Percentiles rank a stretch among this genome's conserved stretches.
These are phyloP conservation scores for Dendrobium nobile DNA, from an alignment of 106 monocot species.

Conservation along the genomic window DNA sequence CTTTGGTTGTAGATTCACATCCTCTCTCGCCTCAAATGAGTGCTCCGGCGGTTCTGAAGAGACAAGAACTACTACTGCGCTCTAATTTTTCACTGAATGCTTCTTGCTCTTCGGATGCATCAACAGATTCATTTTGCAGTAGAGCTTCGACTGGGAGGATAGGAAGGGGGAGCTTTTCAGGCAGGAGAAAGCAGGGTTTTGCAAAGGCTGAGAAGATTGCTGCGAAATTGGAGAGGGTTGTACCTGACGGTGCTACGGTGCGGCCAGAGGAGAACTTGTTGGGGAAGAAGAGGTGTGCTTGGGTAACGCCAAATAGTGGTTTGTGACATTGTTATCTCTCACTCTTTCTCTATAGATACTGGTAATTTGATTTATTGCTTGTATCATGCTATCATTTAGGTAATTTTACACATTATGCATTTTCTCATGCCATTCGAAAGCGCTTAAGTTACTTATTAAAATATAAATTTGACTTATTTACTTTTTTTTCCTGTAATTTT, in stretches of 20 bases:
- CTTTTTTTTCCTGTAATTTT: no score
- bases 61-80: constrained; percentile 58
- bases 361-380: background rate
- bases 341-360: background rate
- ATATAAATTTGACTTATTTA: background rate
- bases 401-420: background rate
- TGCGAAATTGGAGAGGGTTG: constrained; percentile 30
- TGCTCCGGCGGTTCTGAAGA: constrained; percentile 29
- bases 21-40: constrained; percentile 11
- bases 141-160: constrained; percentile 83
- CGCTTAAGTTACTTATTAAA: background rate
- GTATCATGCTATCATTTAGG: background rate
- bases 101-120: constrained; percentile 90
- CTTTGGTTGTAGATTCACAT: background rate
- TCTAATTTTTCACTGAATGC: constrained; percentile 80
- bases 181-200: constrained; percentile 26
- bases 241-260: constrained; percentile 20
- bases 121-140: constrained; percentile 66
- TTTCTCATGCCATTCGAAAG: background rate
- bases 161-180: constrained; percentile 20
- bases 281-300: constrained; percentile 68
- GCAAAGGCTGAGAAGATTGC: constrained; percentile 29
- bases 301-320: constrained; percentile 88
- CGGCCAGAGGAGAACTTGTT: constrained; percentile 20
- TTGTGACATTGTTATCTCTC: background rate